Percentiles rank a stretch among this genome's conserved stretches.
These are phyloP conservation scores for Coniochaeta sp. DNA, from an alignment of 2,329 filamentous ascomycete genomes.

Conservation along the genomic window DNA sequence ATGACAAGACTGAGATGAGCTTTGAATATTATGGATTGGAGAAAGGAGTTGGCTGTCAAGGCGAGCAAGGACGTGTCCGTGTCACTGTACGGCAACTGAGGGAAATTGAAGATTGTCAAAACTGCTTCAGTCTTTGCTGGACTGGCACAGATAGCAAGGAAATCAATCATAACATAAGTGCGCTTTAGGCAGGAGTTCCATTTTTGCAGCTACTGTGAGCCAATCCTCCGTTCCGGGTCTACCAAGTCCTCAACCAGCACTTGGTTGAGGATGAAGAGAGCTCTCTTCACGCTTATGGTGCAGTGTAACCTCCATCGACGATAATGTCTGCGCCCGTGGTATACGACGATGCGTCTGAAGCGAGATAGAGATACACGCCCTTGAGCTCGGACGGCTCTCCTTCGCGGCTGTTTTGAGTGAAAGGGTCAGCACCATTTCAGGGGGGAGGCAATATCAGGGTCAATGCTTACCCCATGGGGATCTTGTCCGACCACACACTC, in stretches of 20 bases:
- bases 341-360: constrained; percentile 75
- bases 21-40: no score
- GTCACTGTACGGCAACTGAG: no score
- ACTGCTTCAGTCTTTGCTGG: not conserved
- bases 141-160: not conserved
- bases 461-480: constrained; percentile 60
- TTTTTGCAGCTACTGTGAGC: not conserved
- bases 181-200: not conserved
- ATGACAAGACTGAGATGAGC: not conserved
- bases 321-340: constrained; percentile 69
- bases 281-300: constrained; percentile 27
- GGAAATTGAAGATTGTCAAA: no score
- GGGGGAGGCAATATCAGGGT: not conserved
- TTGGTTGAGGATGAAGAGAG: not conserved
- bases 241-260: not conserved
- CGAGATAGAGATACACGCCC: constrained; percentile 74
- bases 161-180: not conserved
- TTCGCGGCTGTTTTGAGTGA: constrained; percentile 45
- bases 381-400: constrained; percentile 69
- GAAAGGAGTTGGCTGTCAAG: no score
- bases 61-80: no score
- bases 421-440: not conserved
- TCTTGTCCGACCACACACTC: constrained; percentile 69
- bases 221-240: not conserved
- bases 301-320: constrained; percentile 67